Conservation (phyloP, 2,329 filamentous ascomycete genomes). For the Diplodia intermedia region DNA sequence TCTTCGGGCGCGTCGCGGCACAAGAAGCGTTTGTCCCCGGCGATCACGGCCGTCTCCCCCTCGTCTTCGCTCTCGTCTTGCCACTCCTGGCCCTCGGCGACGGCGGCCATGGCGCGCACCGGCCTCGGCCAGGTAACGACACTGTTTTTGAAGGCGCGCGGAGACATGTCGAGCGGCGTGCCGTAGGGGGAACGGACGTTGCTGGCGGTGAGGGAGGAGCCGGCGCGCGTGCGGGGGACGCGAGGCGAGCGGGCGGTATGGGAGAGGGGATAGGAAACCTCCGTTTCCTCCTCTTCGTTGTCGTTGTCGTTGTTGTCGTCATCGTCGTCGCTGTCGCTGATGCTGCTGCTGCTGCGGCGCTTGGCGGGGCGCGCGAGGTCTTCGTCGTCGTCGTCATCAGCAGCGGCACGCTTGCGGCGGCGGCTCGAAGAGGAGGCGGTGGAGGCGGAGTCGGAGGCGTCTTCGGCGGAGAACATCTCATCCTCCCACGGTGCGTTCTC, state of each 20-base stretch:
- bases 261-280: not conserved
- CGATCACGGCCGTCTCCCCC: not conserved
- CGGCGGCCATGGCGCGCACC: conserved; percentile 1
- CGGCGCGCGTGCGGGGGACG: not conserved
- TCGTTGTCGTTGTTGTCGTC: not conserved
- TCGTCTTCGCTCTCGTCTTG: not conserved
- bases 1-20: too few relatives aligned
- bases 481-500: conserved; percentile 9
- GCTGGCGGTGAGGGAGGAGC: not conserved
- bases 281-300: not conserved
- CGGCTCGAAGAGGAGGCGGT: not conserved
- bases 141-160: not conserved
- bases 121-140: not conserved
- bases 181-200: not conserved
- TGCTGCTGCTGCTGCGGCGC: not conserved
- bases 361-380: not conserved
- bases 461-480: conserved; percentile 9
- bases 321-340: not conserved
- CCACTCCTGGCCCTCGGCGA: not conserved
- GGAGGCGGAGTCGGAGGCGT: conserved; percentile 1
- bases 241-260: not conserved
- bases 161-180: too few relatives aligned
- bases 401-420: not conserved
- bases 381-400: not conserved
- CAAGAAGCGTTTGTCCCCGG: not conserved